These are phyloP conservation scores for Termitomyces eurrhizus DNA, from an alignment of 768 basidiomycete genomes.

Conservation along the genomic window DNA sequence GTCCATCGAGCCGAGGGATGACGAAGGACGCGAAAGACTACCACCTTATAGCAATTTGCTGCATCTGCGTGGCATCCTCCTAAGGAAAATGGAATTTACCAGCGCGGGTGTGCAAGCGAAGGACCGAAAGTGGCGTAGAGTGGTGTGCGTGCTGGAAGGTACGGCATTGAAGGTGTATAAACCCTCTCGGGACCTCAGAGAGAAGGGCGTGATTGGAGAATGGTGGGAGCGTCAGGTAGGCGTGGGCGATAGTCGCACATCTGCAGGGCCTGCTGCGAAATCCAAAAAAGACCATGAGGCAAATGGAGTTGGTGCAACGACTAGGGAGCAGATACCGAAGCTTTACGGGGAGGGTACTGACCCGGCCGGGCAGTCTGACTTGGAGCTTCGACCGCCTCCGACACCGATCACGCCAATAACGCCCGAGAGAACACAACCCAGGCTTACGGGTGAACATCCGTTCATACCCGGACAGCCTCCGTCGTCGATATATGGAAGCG, in stretches of 20 bases:
- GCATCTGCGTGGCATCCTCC: conserved; percentile 76
- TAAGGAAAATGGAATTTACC: conserved; percentile 91
- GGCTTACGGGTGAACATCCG: conserved; percentile 14
- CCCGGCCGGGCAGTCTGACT: conserved; percentile 17
- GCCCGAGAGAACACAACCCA: conserved; percentile 15
- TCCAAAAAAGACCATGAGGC: conserved; percentile 18
- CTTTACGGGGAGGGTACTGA: conserved; percentile 16
- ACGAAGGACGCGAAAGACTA: conserved; percentile 79
- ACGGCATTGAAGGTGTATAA: conserved; percentile 82
- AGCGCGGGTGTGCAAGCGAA: conserved; percentile 81
- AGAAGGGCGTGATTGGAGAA: conserved; percentile 53
- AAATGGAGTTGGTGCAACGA: conserved; percentile 16
- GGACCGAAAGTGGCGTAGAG: conserved; percentile 90
- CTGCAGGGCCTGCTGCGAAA: conserved; percentile 22
- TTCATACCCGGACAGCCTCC: conserved; percentile 14
- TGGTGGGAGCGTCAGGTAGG: conserved; percentile 82
- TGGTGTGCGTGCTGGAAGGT: conserved; percentile 87
- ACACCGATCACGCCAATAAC: conserved; percentile 12
- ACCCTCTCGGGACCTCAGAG: conserved; percentile 33
- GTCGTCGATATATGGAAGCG: conserved; percentile 11
- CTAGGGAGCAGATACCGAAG: conserved; percentile 15
- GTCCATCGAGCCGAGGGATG: conserved; percentile 52
- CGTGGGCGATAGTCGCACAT: conserved; percentile 52
- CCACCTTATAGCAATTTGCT: conserved; percentile 82
- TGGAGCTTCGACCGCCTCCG: conserved; percentile 13